These are phyloP conservation scores for Polygonum aviculare DNA, from an alignment of 148 eudicot genomes.

Conservation along the genomic window DNA sequence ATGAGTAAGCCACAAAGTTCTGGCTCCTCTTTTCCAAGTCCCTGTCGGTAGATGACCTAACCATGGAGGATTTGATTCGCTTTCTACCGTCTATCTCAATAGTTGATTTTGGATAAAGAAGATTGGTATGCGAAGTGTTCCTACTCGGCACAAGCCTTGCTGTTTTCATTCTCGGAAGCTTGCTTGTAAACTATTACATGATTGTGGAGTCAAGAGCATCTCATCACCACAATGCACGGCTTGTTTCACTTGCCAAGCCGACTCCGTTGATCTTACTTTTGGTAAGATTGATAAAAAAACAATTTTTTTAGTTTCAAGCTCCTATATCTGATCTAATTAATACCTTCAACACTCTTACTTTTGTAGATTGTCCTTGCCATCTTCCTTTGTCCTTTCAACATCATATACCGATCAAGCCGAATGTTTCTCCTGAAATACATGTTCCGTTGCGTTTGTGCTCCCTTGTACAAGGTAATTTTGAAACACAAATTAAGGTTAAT, in stretches of 20 bases:
- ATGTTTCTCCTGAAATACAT: slow-evolving; percentile 29
- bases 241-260: slow-evolving; percentile 27
- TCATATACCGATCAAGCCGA: slow-evolving; percentile 49
- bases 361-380: slow-evolving; percentile 37
- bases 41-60: slow-evolving; percentile 4
- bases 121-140: slow-evolving; percentile 30
- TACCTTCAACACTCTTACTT: not conserved
- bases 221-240: not conserved
- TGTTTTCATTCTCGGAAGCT: slow-evolving; percentile 43
- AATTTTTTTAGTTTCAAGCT: not conserved
- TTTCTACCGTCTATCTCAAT: not conserved
- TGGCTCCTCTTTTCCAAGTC: no score
- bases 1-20: not conserved
- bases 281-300: slow-evolving; percentile 26
- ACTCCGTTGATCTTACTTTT: slow-evolving; percentile 48
- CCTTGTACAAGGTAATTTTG: slow-evolving; percentile 44
- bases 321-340: not conserved
- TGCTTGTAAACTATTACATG: slow-evolving; percentile 50
- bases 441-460: slow-evolving; percentile 48
- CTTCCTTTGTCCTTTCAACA: slow-evolving; percentile 43
- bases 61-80: not conserved
- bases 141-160: slow-evolving; percentile 51
- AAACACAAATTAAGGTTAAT: slow-evolving; percentile 7
- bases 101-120: not conserved
- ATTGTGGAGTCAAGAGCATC: slow-evolving; percentile 28